Percentiles rank a stretch among this genome's conserved stretches.
Evolutionary conservation across 2,329 filamentous ascomycete genomes (phyloP).

Genomic region (Hortaea werneckii): DNA sequence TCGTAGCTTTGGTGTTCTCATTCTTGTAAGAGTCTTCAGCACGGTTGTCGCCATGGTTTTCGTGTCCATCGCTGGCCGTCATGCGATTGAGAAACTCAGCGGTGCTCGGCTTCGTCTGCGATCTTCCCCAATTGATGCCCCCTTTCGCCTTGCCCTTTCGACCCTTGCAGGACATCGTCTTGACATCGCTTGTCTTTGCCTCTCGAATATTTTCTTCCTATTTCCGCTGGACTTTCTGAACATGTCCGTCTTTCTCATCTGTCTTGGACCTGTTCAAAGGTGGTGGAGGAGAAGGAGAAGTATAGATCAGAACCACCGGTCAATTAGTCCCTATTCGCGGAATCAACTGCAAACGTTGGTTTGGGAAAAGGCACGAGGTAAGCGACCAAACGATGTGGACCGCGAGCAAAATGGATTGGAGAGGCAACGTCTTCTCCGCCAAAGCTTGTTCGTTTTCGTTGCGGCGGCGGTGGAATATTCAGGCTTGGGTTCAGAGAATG

Average conservation of each 20-base stretch:
- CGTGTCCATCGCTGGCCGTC: too few species aligned
- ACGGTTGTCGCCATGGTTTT: constrained; percentile 13
- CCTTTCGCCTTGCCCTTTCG: constrained; percentile 31
- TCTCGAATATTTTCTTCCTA: constrained; percentile 37
- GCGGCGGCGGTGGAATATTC: too few species aligned
- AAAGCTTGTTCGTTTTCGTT: too few species aligned
- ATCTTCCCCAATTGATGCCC: constrained; percentile 28
- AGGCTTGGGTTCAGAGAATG: too few species aligned
- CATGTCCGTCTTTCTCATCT: constrained; percentile 32
- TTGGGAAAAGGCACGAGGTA: constrained; percentile 38
- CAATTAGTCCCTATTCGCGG: constrained; percentile 24
- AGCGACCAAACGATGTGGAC: constrained; percentile 33
- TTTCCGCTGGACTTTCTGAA: constrained; percentile 35
- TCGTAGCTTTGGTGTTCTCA: constrained; percentile 25
- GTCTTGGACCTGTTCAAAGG: constrained; percentile 30
- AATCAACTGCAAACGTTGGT: constrained; percentile 26
- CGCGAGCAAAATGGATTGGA: constrained; percentile 31
- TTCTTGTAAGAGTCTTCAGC: constrained; percentile 24
- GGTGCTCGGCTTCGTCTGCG: constrained; percentile 31
- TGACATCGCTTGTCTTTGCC: constrained; percentile 32
- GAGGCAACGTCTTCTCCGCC: constrained; percentile 8
- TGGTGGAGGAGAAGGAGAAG: constrained; percentile 34
- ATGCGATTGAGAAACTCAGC: constrained; percentile 37
- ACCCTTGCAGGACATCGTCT: constrained; percentile 33
- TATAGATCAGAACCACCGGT: constrained; percentile 37